A percentile compares a stretch with the other conserved stretches of the same genome.
Evolutionary conservation across 2,329 filamentous ascomycete genomes (phyloP).

Genomic region (Niveomyces coronatus): DNA sequence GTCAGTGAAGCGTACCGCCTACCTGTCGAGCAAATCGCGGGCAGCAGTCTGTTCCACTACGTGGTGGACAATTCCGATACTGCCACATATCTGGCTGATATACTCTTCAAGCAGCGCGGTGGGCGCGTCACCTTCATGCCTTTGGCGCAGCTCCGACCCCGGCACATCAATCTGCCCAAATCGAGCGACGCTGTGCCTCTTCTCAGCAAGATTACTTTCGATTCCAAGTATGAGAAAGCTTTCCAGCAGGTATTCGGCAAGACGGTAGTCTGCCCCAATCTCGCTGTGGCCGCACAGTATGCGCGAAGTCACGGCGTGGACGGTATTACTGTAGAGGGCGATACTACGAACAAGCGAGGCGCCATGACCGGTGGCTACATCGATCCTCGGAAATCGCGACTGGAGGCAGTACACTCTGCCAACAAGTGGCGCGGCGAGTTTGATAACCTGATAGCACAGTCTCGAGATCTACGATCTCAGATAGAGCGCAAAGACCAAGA

Average conservation of each 20-base stretch:
- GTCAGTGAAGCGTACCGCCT: slow-evolving; percentile 77
- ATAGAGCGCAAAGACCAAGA: slow-evolving; percentile 77
- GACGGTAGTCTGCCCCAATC: slow-evolving; percentile 84
- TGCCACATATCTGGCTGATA: slow-evolving; percentile 69
- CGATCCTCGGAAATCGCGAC: slow-evolving; percentile 72
- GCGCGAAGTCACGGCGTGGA: slow-evolving; percentile 85
- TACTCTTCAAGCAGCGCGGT: slow-evolving; percentile 66
- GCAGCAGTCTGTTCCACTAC: slow-evolving; percentile 88
- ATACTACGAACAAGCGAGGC: slow-evolving; percentile 89
- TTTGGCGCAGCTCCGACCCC: slow-evolving; percentile 66
- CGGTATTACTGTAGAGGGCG: slow-evolving; percentile 89
- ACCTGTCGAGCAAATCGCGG: slow-evolving; percentile 86
- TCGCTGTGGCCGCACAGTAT: slow-evolving; percentile 81
- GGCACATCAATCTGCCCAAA: slow-evolving; percentile 66
- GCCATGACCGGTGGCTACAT: slow-evolving; percentile 92
- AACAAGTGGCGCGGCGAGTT: slow-evolving; percentile 65
- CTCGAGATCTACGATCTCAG: slow-evolving; percentile 54
- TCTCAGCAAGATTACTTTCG: slow-evolving; percentile 73
- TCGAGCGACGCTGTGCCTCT: slow-evolving; percentile 82
- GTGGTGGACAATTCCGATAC: slow-evolving; percentile 88
- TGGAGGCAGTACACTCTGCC: slow-evolving; percentile 72
- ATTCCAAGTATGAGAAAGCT: slow-evolving; percentile 67
- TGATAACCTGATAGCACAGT: slow-evolving; percentile 55
- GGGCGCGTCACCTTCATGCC: slow-evolving; percentile 94
- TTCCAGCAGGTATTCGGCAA: slow-evolving; percentile 94